These are phyloP conservation scores for Chlorella sp. DNA, from an alignment of 139 green algal genomes.

Conservation along the genomic window DNA sequence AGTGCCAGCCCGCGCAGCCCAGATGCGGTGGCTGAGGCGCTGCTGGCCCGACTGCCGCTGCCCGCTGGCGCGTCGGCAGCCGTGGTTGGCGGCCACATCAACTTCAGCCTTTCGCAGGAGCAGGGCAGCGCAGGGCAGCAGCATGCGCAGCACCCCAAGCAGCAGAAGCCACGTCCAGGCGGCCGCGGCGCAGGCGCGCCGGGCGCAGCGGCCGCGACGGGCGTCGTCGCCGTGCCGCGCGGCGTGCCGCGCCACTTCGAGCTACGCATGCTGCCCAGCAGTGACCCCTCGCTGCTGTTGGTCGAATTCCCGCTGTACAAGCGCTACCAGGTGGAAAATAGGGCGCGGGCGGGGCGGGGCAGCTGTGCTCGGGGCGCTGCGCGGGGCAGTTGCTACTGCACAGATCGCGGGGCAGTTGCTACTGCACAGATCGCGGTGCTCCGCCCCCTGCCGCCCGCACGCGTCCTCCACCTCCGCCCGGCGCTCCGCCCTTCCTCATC, in stretches of 20 bases:
- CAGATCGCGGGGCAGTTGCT: too few species aligned
- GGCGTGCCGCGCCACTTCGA: slow-evolving; percentile 32
- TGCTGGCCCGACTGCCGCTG: slow-evolving; percentile 12
- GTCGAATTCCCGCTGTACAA: slow-evolving; percentile 42
- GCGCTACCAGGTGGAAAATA: slow-evolving; percentile 43
- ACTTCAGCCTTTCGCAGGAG: slow-evolving; percentile 21
- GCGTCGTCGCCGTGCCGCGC: slow-evolving; percentile 1
- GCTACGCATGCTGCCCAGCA: slow-evolving; percentile 15
- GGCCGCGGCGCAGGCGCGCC: neutral
- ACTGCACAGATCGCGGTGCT: too few species aligned
- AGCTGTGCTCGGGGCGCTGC: too few species aligned
- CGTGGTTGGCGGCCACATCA: slow-evolving; percentile 42
- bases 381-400: too few species aligned
- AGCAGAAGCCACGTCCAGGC: neutral
- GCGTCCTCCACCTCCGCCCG: too few species aligned
- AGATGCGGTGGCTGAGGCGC: neutral
- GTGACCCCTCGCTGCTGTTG: slow-evolving; percentile 21
- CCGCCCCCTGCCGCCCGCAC: too few species aligned
- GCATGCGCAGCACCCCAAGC: slow-evolving; percentile 1
- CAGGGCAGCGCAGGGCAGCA: neutral
- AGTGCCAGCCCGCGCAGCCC: neutral
- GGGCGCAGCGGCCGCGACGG: neutral
- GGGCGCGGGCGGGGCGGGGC: too few species aligned
- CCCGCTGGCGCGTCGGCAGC: neutral
- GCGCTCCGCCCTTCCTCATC: neutral